These are phyloP conservation scores for Lepidium africanum DNA, from an alignment of 345 rosid genomes.

Conservation along the genomic window DNA sequence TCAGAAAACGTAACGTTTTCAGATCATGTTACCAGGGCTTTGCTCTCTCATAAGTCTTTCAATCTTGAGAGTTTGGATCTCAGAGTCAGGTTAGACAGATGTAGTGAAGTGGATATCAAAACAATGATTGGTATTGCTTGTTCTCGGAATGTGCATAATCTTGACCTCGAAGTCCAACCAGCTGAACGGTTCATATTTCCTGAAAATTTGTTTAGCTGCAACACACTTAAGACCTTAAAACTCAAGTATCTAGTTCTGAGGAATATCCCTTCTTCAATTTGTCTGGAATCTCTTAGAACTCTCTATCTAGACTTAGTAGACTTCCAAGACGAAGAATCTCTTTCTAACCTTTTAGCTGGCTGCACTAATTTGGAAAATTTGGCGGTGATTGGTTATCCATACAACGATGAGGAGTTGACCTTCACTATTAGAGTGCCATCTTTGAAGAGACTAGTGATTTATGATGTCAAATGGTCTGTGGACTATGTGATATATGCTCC, in stretches of 20 bases:
- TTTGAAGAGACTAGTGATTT: background rate
- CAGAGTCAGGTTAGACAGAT: background rate
- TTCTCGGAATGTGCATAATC: background rate
- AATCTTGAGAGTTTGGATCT: background rate
- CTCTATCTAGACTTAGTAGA: too few relatives aligned
- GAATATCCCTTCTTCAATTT: background rate
- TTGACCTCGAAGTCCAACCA: background rate
- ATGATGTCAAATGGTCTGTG: too few relatives aligned
- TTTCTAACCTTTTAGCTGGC: too few relatives aligned
- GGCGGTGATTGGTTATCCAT: too few relatives aligned
- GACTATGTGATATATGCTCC: background rate
- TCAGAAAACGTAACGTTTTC: background rate
- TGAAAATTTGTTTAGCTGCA: background rate
- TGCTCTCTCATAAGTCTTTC: background rate
- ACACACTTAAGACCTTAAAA: background rate
- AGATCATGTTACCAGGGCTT: background rate
- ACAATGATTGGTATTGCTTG: background rate
- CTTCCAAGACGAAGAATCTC: too few relatives aligned
- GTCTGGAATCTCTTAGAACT: background rate
- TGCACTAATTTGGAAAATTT: too few relatives aligned
- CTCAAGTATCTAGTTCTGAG: background rate
- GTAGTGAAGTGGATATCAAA: background rate
- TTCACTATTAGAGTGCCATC: background rate
- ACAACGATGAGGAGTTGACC: background rate
- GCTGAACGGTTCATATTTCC: background rate